These are phyloP conservation scores for Arthrobotrys megalospora DNA, from an alignment of 2,329 filamentous ascomycete species.

Conservation along the genomic window DNA sequence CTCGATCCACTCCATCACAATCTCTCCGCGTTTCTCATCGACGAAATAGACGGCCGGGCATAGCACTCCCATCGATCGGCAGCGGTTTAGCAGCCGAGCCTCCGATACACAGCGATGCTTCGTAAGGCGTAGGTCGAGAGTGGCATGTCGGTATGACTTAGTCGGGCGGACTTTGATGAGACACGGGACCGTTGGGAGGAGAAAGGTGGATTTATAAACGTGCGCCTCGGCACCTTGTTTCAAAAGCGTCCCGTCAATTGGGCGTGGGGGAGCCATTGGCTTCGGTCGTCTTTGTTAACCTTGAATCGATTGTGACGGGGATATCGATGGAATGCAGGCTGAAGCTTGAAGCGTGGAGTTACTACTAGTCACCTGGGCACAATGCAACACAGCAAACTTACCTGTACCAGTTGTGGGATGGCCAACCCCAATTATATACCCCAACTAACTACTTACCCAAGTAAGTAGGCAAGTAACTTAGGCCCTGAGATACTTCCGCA, in stretches of 20 bases:
- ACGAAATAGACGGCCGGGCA: constrained; percentile 86
- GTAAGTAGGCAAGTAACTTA: too few relatives aligned
- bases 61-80: constrained; percentile 81
- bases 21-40: constrained; percentile 77
- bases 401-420: background rate
- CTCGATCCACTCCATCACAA: constrained; percentile 87
- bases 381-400: constrained; percentile 16
- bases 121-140: constrained; percentile 88
- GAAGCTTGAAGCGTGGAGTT: background rate
- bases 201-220: constrained; percentile 88
- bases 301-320: too few relatives aligned
- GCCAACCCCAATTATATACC: too few relatives aligned
- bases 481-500: too few relatives aligned
- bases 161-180: constrained; percentile 92
- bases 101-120: constrained; percentile 89
- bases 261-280: background rate
- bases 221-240: constrained; percentile 96
- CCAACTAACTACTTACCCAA: too few relatives aligned
- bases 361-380: background rate
- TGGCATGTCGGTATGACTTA: constrained; percentile 92
- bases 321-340: too few relatives aligned
- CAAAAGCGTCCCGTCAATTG: constrained; percentile 77
- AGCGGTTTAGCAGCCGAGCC: constrained; percentile 85
- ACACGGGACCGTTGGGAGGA: constrained; percentile 77
- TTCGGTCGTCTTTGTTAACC: background rate